Conservation (phyloP, 345 rosid genomes). For the Theobroma cacao region DNA sequence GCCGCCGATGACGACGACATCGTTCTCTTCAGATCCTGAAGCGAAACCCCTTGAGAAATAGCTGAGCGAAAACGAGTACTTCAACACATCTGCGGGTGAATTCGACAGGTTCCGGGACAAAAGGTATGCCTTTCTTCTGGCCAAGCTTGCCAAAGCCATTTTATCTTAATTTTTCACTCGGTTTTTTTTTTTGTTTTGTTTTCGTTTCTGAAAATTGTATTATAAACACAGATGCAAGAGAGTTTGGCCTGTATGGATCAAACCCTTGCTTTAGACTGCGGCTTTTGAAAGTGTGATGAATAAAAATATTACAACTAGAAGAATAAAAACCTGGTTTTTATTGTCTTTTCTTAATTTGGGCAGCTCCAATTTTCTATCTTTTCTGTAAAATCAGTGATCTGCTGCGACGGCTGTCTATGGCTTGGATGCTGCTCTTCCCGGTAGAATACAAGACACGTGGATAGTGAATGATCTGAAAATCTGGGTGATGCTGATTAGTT, state of each 20-base stretch:
- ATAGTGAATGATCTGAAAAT: not conserved
- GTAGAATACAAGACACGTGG: not conserved
- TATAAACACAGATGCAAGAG: not conserved
- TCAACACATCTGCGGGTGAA: conserved; percentile 46
- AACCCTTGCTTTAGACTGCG: not conserved
- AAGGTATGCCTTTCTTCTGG: conserved; percentile 66
- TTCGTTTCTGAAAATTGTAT: not conserved
- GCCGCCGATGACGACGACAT: conserved; percentile 92
- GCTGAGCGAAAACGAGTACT: conserved; percentile 51
- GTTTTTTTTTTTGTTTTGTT: not conserved
- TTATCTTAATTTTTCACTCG: not conserved
- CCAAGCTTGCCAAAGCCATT: conserved; percentile 92
- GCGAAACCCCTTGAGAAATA: conserved; percentile 69
- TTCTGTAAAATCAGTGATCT: not conserved
- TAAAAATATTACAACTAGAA: not conserved
- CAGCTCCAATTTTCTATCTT: not conserved
- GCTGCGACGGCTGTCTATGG: not conserved
- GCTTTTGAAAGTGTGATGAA: not conserved
- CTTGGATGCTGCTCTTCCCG: not conserved
- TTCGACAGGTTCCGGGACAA: conserved; percentile 54
- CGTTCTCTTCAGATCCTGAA: conserved; percentile 90
- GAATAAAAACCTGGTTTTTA: not conserved
- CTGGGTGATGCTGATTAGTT: not conserved
- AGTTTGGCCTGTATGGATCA: not conserved
- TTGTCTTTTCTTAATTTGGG: not conserved